Evolutionary conservation across 345 rosid genomes (phyloP), one percentile per base, ranked within the genome.

Genomic region (Hypericum perforatum): DNA sequence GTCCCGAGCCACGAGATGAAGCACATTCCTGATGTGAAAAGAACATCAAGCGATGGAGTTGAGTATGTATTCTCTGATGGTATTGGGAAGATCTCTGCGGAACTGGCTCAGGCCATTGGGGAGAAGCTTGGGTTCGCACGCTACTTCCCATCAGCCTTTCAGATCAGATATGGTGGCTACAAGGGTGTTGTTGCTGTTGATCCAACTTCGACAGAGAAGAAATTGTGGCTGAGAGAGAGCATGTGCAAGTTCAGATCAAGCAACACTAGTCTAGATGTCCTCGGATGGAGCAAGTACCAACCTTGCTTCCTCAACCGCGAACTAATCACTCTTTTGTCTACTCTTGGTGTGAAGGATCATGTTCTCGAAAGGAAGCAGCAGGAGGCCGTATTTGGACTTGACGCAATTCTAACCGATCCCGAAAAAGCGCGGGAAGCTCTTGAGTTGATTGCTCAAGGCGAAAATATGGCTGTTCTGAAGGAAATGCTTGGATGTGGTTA

Each of bases 121-220:
- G 15, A 7, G 52, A 78, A 74, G 50, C 63, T 74, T 45, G 63
- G 74, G 2, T 52, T 70, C 14, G 63, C 9, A 9, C 48, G 16
- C 45, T 52, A 40, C 14, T 11, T 51, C 42, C 75, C 81, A 10
- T 76, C 78, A 0, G 76, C 78, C 10, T 76, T 61, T 16, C 81
- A 73, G 65, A 62, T 76, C 50, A 67, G 76, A 4, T 67, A 68
- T 49, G 73, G 76, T 22, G 76, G 82, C 0, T 77, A 41, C 78
- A 85, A 85, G 69, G 94, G 94, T 46, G 94, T 82, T 11, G 81
- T 85, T 16, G 94, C 94, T 9, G 71, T 77, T 16, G 89, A 82
- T 59, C 94, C 81, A 6, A 55, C 57, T 10, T 81, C 84, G 7
- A 58, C 58, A n/a, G n/a, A n/a, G 0, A 58, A 5, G 55, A 79